Conservation (phyloP, 192 early-diverging fungal genomes). For the Mycoemilia scoparia region DNA sequence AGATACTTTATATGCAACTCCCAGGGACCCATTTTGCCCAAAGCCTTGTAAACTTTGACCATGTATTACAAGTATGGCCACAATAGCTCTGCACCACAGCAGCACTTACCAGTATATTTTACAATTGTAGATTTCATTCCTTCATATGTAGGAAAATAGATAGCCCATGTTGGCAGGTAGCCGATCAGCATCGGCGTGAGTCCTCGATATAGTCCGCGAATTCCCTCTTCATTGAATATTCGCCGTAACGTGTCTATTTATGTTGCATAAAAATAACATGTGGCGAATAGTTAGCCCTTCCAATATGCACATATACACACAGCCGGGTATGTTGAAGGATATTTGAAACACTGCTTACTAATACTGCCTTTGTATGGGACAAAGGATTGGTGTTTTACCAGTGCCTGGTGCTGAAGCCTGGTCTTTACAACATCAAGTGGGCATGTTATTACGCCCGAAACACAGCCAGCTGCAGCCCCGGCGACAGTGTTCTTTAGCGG, state of each 20-base stretch:
- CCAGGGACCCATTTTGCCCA: too few species aligned
- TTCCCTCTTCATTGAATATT: constrained; percentile 65
- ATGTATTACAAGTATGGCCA: too few species aligned
- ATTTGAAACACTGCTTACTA: constrained; percentile 6
- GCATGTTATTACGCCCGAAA: constrained; percentile 66
- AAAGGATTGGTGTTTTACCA: constrained; percentile 11
- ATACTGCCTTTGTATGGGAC: not conserved
- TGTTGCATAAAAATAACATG: too few species aligned
- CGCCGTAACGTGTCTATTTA: constrained; percentile 45
- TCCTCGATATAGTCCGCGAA: constrained; percentile 78
- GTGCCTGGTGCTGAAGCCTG: constrained; percentile 72
- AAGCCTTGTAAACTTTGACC: too few species aligned
- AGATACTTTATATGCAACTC: too few species aligned
- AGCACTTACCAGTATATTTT: not conserved
- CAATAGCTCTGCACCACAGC: too few species aligned
- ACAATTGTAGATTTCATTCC: constrained; percentile 54
- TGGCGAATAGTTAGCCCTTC: too few species aligned
- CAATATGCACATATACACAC: constrained; percentile 28
- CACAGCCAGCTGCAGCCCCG: constrained; percentile 64
- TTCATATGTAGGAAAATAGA: constrained; percentile 87
- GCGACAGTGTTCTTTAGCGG: constrained; percentile 55
- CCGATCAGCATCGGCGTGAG: constrained; percentile 72
- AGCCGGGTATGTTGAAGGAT: too few species aligned
- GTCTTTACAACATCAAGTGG: constrained; percentile 92
- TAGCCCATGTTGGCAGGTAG: constrained; percentile 79